These are phyloP conservation scores for Fraxinus latifolia DNA, from an alignment of 305 asterid genomes.

Conservation along the genomic window DNA sequence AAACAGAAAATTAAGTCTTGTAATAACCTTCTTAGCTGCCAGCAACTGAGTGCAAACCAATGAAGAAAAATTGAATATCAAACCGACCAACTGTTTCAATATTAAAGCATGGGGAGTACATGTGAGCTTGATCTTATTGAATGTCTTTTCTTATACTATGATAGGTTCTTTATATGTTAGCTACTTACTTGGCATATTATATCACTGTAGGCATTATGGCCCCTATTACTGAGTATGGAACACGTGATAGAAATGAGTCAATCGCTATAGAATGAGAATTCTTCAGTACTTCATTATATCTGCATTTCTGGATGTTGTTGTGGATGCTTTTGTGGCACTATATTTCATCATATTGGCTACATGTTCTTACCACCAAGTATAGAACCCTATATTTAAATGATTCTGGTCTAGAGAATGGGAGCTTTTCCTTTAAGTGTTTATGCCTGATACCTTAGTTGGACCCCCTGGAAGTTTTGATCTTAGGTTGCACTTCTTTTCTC, in stretches of 20 bases:
- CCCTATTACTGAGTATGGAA: background rate
- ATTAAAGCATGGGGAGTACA: background rate
- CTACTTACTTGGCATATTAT: background rate
- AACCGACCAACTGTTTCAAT: background rate
- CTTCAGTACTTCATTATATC: background rate
- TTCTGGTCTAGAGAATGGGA: background rate
- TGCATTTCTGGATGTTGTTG: background rate
- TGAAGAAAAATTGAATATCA: background rate
- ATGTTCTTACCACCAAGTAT: background rate
- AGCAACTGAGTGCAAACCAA: background rate
- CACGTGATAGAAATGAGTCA: background rate
- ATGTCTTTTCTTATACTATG: background rate
- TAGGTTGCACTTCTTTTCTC: background rate
- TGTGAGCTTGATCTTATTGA: background rate
- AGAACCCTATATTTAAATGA: background rate
- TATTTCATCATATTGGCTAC: background rate
- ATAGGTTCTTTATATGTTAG: background rate
- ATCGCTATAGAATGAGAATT: background rate
- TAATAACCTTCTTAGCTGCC: background rate
- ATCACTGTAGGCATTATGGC: background rate
- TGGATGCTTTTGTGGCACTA: background rate
- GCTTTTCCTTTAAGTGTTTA: background rate
- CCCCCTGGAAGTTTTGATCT: background rate
- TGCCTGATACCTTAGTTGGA: background rate
- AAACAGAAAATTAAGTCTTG: background rate